phyloP scores from a whole-genome alignment of 2,329 filamentous ascomycete species.

The Sclerotinia glacialis region DNA sequence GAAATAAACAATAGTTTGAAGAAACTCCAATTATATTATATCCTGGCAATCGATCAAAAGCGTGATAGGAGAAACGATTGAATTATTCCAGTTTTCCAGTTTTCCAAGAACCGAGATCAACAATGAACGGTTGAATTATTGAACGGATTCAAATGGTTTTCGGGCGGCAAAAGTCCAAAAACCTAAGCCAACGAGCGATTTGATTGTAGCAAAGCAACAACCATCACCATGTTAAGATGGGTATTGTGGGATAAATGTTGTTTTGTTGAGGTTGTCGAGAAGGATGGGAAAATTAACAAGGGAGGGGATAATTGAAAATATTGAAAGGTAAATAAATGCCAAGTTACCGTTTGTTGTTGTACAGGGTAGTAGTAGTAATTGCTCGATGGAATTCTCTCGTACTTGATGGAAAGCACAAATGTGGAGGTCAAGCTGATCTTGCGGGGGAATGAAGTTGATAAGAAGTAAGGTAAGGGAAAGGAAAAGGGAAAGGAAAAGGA shows the following conservation, averaged over 20 bases:
- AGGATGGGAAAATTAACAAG: background rate
- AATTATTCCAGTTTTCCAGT: background rate
- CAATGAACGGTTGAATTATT: background rate
- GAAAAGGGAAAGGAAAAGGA: too few relatives aligned
- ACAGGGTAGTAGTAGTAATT: background rate
- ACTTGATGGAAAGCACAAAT: background rate
- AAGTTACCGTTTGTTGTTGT: background rate
- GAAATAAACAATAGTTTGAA: background rate
- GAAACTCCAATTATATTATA: background rate
- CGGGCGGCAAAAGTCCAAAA: background rate
- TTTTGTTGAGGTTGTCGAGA: background rate
- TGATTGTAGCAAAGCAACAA: background rate
- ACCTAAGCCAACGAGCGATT: background rate
- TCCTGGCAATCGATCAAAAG: background rate
- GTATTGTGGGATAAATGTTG: background rate
- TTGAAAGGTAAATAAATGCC: too few relatives aligned
- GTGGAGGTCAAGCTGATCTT: background rate
- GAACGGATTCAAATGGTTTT: background rate
- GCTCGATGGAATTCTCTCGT: slow-evolving; percentile 1
- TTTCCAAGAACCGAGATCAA: slow-evolving; percentile 2
- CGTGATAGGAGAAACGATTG: background rate
- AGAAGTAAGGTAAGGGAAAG: too few relatives aligned
- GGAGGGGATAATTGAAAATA: background rate
- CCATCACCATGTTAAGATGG: slow-evolving; percentile 10
- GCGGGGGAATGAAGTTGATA: slow-evolving; percentile 13